Evolutionary conservation across 352 stramenopile species (phyloP), one percentile per base, ranked within the genome.

Genomic region (Peronosclerospora sorghi): DNA sequence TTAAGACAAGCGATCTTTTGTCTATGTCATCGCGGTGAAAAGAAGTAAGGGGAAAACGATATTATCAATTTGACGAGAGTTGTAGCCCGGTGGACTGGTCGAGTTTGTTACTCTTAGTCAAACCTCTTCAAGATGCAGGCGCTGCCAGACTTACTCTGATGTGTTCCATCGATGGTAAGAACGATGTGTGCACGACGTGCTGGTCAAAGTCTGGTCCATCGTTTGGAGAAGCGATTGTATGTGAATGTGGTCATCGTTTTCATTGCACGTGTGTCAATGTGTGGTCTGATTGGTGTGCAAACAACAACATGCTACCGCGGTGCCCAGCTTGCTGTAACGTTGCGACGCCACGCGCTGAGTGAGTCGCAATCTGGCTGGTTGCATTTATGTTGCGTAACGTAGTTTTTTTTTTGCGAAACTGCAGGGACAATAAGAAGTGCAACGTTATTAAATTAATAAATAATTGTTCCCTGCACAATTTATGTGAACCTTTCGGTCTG

Each of bases 11-110:
- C 8, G 34, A 54, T 32, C 2, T 20, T 0, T 32, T 17, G 5
- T 49, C 43, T 0, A 38, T 65, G 5, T 50, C 13, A 10, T 70
- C 56, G 2, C 32, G 34, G 8, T 70, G 60, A 56, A 53, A 53
- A 12, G 28, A 47, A 10, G 41, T 55, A 2, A 12, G 18, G 3
- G 51, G 47, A 5, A 9, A 59, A 0, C 23, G 39, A 13, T 65
- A 62, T 35, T 45, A 68, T 37, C 36, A 35, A 0, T 65, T 65
- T 35, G 15, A 51, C 9, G 14, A 10, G 9, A 32, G 1, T 9
- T 7, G 24, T 34, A n/a, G 37, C 5, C 8, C n/a, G 2, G 40
- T 54, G 0, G 21, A 46, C n/a, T 62, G 59, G 47, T 12, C 20
- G 1, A 61, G 43, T 35, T 42, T 62, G 14, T 12, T 62, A 10